Percentiles rank a stretch among this genome's conserved stretches.
phyloP scores from a whole-genome alignment of 345 rosid species.

The Ailanthus altissimus region DNA sequence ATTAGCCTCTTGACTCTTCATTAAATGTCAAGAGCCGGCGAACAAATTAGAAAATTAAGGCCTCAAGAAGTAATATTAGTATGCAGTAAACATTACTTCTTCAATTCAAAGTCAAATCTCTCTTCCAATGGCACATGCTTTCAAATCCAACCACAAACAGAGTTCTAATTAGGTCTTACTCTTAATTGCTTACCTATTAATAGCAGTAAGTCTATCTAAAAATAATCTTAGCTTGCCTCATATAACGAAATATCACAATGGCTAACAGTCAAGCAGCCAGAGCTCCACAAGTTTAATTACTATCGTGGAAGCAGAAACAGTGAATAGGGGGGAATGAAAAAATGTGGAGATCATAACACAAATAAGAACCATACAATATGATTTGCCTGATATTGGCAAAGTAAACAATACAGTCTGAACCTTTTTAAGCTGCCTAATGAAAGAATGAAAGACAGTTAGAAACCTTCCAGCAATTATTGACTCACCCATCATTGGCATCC shows the following conservation, averaged over 20 bases:
- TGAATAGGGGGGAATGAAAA: not conserved
- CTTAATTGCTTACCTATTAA: not conserved
- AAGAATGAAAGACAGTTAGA: not conserved
- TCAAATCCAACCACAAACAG: not conserved
- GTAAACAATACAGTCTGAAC: not conserved
- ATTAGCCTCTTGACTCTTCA: not conserved
- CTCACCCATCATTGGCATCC: not conserved
- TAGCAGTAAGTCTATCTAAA: not conserved
- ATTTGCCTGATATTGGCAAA: not conserved
- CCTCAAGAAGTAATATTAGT: not conserved
- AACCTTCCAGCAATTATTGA: not conserved
- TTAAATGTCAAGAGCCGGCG: slow-evolving; percentile 5
- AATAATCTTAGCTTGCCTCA: not conserved
- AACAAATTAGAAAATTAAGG: not conserved
- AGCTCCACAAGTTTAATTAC: not conserved
- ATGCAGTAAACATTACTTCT: not conserved
- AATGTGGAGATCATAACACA: not conserved
- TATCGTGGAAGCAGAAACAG: not conserved
- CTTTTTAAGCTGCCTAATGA: not conserved
- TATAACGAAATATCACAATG: not conserved
- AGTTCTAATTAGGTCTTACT: not conserved
- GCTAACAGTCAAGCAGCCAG: not conserved
- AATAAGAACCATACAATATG: not conserved
- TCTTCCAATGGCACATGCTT: not conserved
- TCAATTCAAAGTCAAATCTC: not conserved